These are phyloP conservation scores for Tuber umbilicatum DNA, from an alignment of 495 filamentous ascomycete genomes.

Conservation along the genomic window DNA sequence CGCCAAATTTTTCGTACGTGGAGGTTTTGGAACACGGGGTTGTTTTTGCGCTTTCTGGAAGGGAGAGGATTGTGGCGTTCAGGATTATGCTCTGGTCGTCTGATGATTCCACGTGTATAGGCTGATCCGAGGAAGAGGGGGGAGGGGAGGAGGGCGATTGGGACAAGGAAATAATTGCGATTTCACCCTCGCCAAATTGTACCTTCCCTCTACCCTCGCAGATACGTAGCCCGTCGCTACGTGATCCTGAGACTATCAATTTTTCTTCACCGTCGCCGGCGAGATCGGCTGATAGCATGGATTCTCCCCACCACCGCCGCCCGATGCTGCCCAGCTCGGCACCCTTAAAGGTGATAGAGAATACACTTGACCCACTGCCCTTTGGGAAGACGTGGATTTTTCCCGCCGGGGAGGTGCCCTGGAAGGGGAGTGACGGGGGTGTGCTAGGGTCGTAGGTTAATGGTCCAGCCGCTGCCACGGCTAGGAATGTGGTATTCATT, in stretches of 20 bases:
- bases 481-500: constrained; percentile 23
- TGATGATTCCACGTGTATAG: background rate
- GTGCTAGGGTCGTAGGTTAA: constrained; percentile 25
- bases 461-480: constrained; percentile 36
- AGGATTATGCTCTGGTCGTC: background rate
- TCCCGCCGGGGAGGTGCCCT: constrained; percentile 12
- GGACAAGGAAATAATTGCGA: constrained; percentile 16
- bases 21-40: constrained; percentile 1
- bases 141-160: constrained; percentile 1
- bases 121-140: background rate
- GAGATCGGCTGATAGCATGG: constrained; percentile 27
- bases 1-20: constrained; percentile 29
- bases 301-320: constrained; percentile 33
- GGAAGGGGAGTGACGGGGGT: constrained; percentile 29
- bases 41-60: constrained; percentile 11
- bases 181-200: constrained; percentile 31
- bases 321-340: constrained; percentile 35
- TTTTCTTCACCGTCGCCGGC: constrained; percentile 17
- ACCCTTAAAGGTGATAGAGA: constrained; percentile 22
- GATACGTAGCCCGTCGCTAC: constrained; percentile 16
- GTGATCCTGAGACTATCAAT: constrained; percentile 18
- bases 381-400: constrained; percentile 28
- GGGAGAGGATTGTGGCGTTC: constrained; percentile 9
- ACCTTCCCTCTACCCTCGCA: constrained; percentile 18
- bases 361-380: constrained; percentile 14